phyloP scores from a whole-genome alignment of 164 flowering plant genomes.

The Stephania japonica region DNA sequence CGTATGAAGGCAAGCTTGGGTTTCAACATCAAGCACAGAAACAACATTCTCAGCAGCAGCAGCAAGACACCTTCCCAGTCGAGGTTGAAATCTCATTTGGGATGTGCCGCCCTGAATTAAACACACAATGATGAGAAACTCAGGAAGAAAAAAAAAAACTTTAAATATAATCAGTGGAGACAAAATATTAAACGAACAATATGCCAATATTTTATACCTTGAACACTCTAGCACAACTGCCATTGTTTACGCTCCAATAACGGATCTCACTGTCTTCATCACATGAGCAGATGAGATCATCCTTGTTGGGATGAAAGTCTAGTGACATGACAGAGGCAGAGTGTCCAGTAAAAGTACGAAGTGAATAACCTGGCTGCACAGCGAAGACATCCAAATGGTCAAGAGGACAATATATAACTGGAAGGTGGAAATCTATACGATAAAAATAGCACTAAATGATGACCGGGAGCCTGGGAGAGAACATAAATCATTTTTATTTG shows the following conservation, averaged over 20 bases:
- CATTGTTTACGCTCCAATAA: conserved; percentile 78
- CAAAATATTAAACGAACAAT: not conserved
- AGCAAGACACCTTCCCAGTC: conserved; percentile 58
- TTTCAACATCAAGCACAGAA: conserved; percentile 68
- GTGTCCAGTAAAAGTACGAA: conserved; percentile 72
- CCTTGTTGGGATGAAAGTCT: conserved; percentile 79
- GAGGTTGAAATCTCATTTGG: conserved; percentile 70
- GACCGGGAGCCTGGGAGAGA: not conserved
- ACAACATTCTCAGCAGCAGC: conserved; percentile 58
- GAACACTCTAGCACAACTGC: conserved; percentile 51
- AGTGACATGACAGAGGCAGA: conserved; percentile 55
- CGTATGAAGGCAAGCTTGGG: conserved; percentile 44
- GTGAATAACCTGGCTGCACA: conserved; percentile 64
- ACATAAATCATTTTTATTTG: not conserved
- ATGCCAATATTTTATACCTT: conserved; percentile 36
- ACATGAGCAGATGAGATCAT: conserved; percentile 74
- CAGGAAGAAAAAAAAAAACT: not conserved
- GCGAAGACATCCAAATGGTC: conserved; percentile 11
- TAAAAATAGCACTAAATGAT: not conserved
- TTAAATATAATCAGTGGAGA: not conserved
- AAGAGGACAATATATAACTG: not conserved
- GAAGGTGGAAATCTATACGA: not conserved
- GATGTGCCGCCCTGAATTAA: conserved; percentile 51
- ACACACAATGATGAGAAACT: not conserved
- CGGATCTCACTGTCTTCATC: conserved; percentile 71